A percentile compares a stretch with the other conserved stretches of the same genome.
phyloP scores from a whole-genome alignment of 2,329 filamentous ascomycete species.

The Plectosphaerella plurivora region DNA sequence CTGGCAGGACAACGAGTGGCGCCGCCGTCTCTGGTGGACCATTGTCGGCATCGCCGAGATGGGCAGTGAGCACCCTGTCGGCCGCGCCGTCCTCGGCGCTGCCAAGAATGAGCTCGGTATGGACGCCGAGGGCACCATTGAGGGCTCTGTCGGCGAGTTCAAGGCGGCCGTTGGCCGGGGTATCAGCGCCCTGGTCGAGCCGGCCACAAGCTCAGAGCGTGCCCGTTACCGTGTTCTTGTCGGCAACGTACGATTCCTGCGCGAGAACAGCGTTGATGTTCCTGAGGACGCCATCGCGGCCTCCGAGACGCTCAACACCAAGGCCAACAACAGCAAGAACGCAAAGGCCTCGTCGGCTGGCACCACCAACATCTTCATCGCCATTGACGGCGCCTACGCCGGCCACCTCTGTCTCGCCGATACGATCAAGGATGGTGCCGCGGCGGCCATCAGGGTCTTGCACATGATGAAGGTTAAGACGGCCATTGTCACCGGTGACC shows the following conservation, averaged over 20 bases:
- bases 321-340: slow-evolving; percentile 26
- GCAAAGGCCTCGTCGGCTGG: slow-evolving; percentile 50
- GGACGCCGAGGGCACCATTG: slow-evolving; percentile 66
- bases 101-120: slow-evolving; percentile 75
- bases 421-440: slow-evolving; percentile 83
- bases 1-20: slow-evolving; percentile 68
- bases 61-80: slow-evolving; percentile 93
- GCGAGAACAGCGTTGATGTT: slow-evolving; percentile 63
- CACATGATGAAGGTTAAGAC: slow-evolving; percentile 81
- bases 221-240: slow-evolving; percentile 74
- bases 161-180: slow-evolving; percentile 79
- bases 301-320: slow-evolving; percentile 53
- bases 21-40: slow-evolving; percentile 85
- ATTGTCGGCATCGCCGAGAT: slow-evolving; percentile 92
- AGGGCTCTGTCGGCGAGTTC: slow-evolving; percentile 84
- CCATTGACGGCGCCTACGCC: slow-evolving; percentile 75
- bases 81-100: slow-evolving; percentile 74
- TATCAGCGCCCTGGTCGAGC: slow-evolving; percentile 77
- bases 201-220: slow-evolving; percentile 62
- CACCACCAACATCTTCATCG: slow-evolving; percentile 87
- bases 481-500: slow-evolving; percentile 92
- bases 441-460: slow-evolving; percentile 75
- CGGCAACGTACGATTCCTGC: slow-evolving; percentile 76
- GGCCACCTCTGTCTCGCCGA: slow-evolving; percentile 83
- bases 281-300: slow-evolving; percentile 59